Base-by-base conservation (phyloP, 495 filamentous ascomycete species). In the Daldinia vernicosa region DNA sequence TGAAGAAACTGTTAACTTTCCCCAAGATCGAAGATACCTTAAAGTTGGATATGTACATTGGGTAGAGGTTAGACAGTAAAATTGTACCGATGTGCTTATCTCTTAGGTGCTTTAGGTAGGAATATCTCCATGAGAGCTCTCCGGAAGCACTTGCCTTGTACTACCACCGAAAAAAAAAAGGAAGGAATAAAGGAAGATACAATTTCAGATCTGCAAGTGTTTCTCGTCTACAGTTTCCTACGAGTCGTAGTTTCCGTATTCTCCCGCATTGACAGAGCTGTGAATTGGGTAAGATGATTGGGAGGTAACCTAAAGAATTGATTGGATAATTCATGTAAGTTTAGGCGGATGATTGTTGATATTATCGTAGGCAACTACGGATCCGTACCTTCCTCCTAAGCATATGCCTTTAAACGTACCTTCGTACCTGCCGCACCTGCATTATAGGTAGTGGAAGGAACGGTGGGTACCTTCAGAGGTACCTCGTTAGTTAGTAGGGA, bases 141-240 rank as follows among this genome's bases (percentile, higher is more conserved):
- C 26, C 50, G 50, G 50, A 52, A 27, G 26, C 12, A 14, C 15
- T 27, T 15, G 50, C 7, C 8, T 28, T 30, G 50, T 53, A 53
- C 24, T 30, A 53, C 27, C 43, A 47, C 22, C 9, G 4, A 30
- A 19, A 9, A 30, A 19, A 47, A 45, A 32, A 55, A n/a, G 24
- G 45, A 35, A 17, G 27, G 43, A 33, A 47, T 57, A 33, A 61
- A 61, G 27, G 43, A 51, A 61, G 40, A 32, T 22, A 2, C 11
- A 60, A 22, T 15, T 47, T n/a, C 2, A 58, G 17, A 35, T 35
- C 19, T 58, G 55, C 9, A 22, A 58, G 32, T 26, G 19, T 6
- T 19, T 39, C 19, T 58, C 27, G 50, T 53, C 50, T 11, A 24
- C 0, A 53, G 26, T 14, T 30, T 53, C n/a, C n/a, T n/a, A 17